phyloP scores from a whole-genome alignment of 2,329 filamentous ascomycete genomes.

The Ophiostoma himal-ulmi region DNA sequence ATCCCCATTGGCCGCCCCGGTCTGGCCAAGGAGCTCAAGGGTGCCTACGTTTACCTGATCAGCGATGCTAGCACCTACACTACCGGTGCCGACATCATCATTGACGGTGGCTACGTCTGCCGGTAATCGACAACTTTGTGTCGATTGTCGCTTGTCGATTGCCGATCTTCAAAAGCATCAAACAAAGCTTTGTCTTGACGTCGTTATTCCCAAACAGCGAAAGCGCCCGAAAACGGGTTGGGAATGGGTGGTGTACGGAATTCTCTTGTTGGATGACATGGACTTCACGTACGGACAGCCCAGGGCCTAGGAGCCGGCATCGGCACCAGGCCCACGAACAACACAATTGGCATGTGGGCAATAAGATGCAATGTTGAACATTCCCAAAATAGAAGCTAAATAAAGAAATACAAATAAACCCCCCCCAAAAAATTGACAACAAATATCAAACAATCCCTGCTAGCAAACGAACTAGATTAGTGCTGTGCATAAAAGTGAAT shows the following conservation, averaged over 20 bases:
- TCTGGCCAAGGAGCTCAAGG: slow-evolving; percentile 69
- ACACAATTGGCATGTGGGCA: slow-evolving; percentile 2
- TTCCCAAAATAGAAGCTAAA: neutral
- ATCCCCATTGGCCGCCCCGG: slow-evolving; percentile 79
- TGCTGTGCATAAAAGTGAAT: neutral
- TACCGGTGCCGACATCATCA: slow-evolving; percentile 65
- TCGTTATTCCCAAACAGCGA: slow-evolving; percentile 7
- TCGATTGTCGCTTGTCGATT: too few species aligned
- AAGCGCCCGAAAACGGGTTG: neutral
- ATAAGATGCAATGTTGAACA: neutral
- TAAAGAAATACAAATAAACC: neutral
- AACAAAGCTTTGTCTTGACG: neutral
- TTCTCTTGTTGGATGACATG: neutral
- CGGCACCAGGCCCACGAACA: neutral
- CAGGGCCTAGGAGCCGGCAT: neutral
- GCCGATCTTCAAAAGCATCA: neutral
- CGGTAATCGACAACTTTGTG: slow-evolving; percentile 20
- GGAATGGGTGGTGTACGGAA: slow-evolving; percentile 7
- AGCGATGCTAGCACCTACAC: slow-evolving; percentile 79
- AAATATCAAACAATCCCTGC: neutral
- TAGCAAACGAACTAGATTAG: neutral
- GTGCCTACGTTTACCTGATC: slow-evolving; percentile 73
- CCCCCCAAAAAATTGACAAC: neutral
- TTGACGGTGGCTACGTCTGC: slow-evolving; percentile 70
- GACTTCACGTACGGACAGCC: neutral